These are phyloP conservation scores for Nemania sp. DNA, from an alignment of 2,329 filamentous ascomycete genomes.

Conservation along the genomic window DNA sequence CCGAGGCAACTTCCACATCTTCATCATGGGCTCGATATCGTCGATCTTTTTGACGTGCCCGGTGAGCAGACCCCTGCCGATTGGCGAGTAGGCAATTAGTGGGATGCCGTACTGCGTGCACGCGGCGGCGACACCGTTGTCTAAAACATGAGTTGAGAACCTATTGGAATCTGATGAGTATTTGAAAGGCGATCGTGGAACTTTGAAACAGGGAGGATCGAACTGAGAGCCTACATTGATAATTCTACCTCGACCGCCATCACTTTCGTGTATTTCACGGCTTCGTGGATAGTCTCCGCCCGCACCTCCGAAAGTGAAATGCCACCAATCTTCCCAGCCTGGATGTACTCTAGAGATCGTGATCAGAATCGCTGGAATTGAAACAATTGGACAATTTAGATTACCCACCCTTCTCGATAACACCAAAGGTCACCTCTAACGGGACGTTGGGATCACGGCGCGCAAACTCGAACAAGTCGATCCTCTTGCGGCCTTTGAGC, in stretches of 20 bases:
- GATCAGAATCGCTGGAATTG: no score
- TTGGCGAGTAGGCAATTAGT: constrained; percentile 61
- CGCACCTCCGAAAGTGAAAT: constrained; percentile 46
- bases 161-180: constrained; percentile 58
- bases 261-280: constrained; percentile 40
- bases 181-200: no score
- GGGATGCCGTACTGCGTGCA: constrained; percentile 61
- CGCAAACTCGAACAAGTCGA: constrained; percentile 58
- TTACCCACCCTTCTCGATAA: constrained; percentile 41
- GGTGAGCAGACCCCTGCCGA: constrained; percentile 59
- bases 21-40: constrained; percentile 51
- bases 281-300: constrained; percentile 44
- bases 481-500: constrained; percentile 50
- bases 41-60: constrained; percentile 49
- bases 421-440: constrained; percentile 41
- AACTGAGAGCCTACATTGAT: constrained; percentile 43
- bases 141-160: constrained; percentile 58
- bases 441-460: constrained; percentile 50
- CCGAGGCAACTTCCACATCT: constrained; percentile 43
- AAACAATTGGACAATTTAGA: no score
- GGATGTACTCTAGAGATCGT: constrained; percentile 43
- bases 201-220: no score
- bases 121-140: constrained; percentile 59
- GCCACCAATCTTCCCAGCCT: constrained; percentile 45
- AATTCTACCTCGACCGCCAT: constrained; percentile 45